These are phyloP conservation scores for Fusarium coicis DNA, from an alignment of 2,329 filamentous ascomycete species.

Conservation along the genomic window DNA sequence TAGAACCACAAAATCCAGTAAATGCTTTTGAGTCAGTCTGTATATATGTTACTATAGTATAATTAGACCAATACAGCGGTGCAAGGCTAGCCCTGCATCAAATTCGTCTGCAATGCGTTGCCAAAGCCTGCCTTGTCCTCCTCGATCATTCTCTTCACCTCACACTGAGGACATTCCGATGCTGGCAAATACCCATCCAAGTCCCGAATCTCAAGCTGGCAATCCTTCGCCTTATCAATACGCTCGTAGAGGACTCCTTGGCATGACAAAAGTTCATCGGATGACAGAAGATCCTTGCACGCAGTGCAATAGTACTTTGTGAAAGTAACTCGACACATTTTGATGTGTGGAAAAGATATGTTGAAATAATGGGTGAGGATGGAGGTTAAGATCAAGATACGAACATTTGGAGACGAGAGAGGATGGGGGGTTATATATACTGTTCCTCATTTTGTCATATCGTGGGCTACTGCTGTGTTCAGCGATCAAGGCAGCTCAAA, in stretches of 20 bases:
- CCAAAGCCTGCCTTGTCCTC: neutral
- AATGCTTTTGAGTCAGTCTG: rapidly evolving
- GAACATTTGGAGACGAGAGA: no score
- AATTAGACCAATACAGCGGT: no score
- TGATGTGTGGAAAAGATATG: neutral
- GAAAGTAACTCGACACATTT: neutral
- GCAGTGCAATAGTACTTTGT: neutral
- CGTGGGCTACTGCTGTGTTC: rapidly evolving
- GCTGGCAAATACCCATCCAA: neutral
- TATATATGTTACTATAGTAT: no score
- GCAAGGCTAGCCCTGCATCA: neutral
- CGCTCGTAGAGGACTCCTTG: neutral
- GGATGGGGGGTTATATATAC: neutral
- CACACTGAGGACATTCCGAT: neutral
- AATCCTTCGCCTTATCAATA: neutral
- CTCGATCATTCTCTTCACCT: neutral
- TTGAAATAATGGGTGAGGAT: no score
- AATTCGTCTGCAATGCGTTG: neutral
- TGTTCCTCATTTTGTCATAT: rapidly evolving
- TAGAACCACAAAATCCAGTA: rapidly evolving
- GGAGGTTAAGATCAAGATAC: no score
- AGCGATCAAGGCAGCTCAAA: neutral
- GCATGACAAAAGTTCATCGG: neutral
- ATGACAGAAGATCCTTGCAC: neutral
- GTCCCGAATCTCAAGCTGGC: neutral